These are phyloP conservation scores for Syzygium aqueum DNA, from an alignment of 345 rosid genomes.

Conservation along the genomic window DNA sequence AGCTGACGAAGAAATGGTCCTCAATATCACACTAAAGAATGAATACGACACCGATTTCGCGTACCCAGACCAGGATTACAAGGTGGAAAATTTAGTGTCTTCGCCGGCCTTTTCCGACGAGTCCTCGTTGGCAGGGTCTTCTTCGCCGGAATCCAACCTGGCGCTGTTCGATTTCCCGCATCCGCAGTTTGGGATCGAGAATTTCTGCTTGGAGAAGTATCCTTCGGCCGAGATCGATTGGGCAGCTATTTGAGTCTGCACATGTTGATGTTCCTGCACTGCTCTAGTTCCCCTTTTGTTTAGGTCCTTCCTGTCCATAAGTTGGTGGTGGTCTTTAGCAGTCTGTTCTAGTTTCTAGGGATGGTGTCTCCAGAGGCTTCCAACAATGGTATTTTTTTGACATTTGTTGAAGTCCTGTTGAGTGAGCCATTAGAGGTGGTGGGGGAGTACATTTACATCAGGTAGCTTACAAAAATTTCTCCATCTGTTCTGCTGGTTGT, in stretches of 20 bases:
- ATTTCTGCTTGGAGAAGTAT: slow-evolving; percentile 48
- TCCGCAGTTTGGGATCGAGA: slow-evolving; percentile 23
- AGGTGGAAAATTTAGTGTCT: slow-evolving; percentile 16
- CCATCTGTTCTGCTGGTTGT: not conserved
- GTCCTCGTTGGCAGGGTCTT: slow-evolving; percentile 41
- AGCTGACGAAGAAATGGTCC: slow-evolving; percentile 1
- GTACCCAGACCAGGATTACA: slow-evolving; percentile 10
- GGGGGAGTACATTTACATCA: not conserved
- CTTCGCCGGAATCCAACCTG: slow-evolving; percentile 59
- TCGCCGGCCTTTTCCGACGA: slow-evolving; percentile 37
- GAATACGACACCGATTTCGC: slow-evolving; percentile 14
- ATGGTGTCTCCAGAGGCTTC: not conserved
- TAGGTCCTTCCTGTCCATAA: not conserved
- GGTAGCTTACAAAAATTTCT: not conserved
- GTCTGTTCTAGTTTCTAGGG: not conserved
- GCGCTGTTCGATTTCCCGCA: slow-evolving; percentile 42
- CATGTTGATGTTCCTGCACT: not conserved
- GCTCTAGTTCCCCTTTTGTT: not conserved
- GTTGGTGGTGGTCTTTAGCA: not conserved
- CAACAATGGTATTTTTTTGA: not conserved
- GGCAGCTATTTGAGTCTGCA: slow-evolving; percentile 37
- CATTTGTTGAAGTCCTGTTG: not conserved
- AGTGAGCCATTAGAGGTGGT: not conserved
- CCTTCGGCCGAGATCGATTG: slow-evolving; percentile 91
- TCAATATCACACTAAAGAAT: not conserved